These are phyloP conservation scores for Fomitopsis pinicola DNA, from an alignment of 1,284 basidiomycete species.

Conservation along the genomic window DNA sequence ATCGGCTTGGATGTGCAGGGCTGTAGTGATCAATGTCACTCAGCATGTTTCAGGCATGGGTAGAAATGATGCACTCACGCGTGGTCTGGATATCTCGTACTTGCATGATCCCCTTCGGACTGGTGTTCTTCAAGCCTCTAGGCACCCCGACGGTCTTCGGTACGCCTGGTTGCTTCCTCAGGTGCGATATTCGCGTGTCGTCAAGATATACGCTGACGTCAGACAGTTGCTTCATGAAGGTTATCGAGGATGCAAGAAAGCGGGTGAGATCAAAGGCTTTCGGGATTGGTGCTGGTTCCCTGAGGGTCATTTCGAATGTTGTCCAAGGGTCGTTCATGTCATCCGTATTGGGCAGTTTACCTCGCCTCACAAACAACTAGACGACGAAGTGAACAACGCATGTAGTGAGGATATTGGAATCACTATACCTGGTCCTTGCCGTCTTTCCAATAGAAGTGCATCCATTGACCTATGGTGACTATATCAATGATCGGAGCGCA, in stretches of 20 bases:
- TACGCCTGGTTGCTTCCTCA: slow-evolving; percentile 67
- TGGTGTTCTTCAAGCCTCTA: slow-evolving; percentile 43
- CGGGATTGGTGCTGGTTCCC: slow-evolving; percentile 83
- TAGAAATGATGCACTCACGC: slow-evolving; percentile 37
- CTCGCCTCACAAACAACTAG: slow-evolving; percentile 76
- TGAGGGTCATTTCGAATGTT: slow-evolving; percentile 85
- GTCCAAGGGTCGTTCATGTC: slow-evolving; percentile 63
- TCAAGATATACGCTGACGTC: slow-evolving; percentile 81
- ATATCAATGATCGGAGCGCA: not conserved
- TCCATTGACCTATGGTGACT: slow-evolving; percentile 71
- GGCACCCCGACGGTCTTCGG: slow-evolving; percentile 58
- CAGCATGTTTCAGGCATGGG: not conserved
- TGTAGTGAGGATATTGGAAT: not conserved
- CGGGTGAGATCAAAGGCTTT: slow-evolving; percentile 82
- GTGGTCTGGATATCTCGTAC: slow-evolving; percentile 63
- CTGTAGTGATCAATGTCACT: slow-evolving; percentile 27
- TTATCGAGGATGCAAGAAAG: slow-evolving; percentile 90
- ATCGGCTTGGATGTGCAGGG: slow-evolving; percentile 78
- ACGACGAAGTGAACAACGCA: not conserved
- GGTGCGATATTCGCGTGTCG: slow-evolving; percentile 68
- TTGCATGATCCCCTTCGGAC: slow-evolving; percentile 58
- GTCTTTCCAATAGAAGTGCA: slow-evolving; percentile 98
- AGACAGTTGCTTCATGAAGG: slow-evolving; percentile 85
- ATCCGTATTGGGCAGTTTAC: slow-evolving; percentile 47
- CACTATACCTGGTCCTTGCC: slow-evolving; percentile 71